Base-by-base conservation (phyloP, 1,284 basidiomycete species). In the Malassezia japonica region DNA sequence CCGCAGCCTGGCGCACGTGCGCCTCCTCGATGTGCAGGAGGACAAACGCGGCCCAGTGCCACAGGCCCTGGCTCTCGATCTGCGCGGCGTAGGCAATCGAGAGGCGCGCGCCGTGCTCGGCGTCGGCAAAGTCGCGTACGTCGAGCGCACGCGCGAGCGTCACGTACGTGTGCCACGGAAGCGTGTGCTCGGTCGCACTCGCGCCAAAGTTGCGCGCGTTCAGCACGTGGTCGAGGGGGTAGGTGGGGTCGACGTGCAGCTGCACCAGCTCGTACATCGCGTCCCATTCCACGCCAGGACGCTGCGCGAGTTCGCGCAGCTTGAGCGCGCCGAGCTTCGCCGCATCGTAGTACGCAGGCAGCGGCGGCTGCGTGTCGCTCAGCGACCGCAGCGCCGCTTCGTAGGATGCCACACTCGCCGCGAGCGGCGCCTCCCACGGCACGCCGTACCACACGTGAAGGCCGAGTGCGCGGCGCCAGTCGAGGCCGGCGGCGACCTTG, bases 391-490 rank as follows among this genome's bases (percentile, higher is more conserved):
- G 31, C 18, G 56, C 55, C 10, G 34, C 34, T 42, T 83, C 80
- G 74, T 87, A 98, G 1, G 79, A 76, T 12, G 78, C 74, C 55
- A 90, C 82, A 0, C 83, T 83, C 40, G 84, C 80, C 2, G 80
- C 77, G 48, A 90, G 80, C 3, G 84, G 76, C 1, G 83, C 78
- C 52, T 89, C 84, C 64, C 86, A 79, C 0, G 81, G 78, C 44
- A 83, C 79, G 1, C 82, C 83, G 73, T 85, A 95, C 94, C 94
- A 98, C 13, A 98, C 76, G 60, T 85, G 83, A 39, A 95, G 75
- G 1, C 89, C 94, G 64, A 98, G 86, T 0, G 85, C 83, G 13
- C 90, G 82, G 74, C 92, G 92, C 94, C 94, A 98, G 73, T 94
- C 91, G 45, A 96, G 75, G 1, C 81, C 85, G 88, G 74, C 50